Evolutionary conservation across 2,329 filamentous ascomycete species (phyloP), one percentile per base, ranked within the genome.

Genomic region (Epichloe sp.): DNA sequence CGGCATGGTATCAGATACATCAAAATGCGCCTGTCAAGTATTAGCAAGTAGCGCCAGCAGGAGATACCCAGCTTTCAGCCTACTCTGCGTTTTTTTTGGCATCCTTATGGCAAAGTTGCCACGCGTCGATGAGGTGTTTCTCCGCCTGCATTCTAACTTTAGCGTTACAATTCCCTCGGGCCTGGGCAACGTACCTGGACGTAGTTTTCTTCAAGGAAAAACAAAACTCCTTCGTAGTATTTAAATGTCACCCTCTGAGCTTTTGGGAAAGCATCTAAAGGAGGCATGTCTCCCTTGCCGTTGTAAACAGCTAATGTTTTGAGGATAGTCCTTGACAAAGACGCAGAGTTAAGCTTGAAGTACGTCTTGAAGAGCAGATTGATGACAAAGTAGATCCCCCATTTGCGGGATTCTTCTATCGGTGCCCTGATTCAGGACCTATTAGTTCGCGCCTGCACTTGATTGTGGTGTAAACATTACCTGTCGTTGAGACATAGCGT

Each of bases 321-420:
- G 45, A 98, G 74, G 47, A 97, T 84, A 57, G 93, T 96, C 64
- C 93, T 89, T 17, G 85, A 95, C 19, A 97, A 74, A n/a, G 82
- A 83, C 52, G 94, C 85, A 36, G 86, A 87, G 69, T 95, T 95
- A 56, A 97, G 75, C 72, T 88, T 94, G 74, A 98, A 98, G 67
- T 97, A 96, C 1, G 90, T 97, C 70, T 97, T 97, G 79, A 98
- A 98, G 14, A 96, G 75, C 7, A 98, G 77, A 63, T 95, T 97
- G 62, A 90, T 88, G 57, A 91, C 84, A 66, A 89, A 90, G 71
- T 98, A 98, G 46, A 95, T 86, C 6, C 88, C 88, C 93, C 93
- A 98, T 78, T 97, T 98, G 50, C 93, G 82, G 8, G 91, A 96
- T 60, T 95, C 86, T 62, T 89, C 82, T 44, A 96, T 73, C 14